phyloP scores from a whole-genome alignment of 208 protist species.

The Trypanosoma cruzi region DNA sequence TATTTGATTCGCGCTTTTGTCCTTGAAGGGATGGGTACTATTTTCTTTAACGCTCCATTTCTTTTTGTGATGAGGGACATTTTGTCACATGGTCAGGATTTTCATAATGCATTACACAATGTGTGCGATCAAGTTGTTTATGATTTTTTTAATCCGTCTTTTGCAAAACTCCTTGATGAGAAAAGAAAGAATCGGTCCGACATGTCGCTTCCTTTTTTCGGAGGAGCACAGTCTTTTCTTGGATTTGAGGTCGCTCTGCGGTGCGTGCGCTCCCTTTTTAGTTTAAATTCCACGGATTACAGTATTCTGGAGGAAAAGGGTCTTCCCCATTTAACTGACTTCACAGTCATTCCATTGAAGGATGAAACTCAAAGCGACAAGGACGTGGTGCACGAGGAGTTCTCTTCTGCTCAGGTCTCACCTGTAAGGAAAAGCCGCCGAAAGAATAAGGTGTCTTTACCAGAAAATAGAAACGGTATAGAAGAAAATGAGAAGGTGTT shows the following conservation, averaged over 20 bases:
- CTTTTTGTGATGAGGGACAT: slow-evolving; percentile 79
- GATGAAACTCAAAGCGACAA: slow-evolving; percentile 17
- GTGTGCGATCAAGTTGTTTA: slow-evolving; percentile 84
- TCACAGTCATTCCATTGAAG: slow-evolving; percentile 48
- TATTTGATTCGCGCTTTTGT: slow-evolving; percentile 75
- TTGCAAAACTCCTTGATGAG: slow-evolving; percentile 57
- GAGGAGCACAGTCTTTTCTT: slow-evolving; percentile 73
- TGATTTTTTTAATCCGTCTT: slow-evolving; percentile 85
- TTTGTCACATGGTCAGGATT: slow-evolving; percentile 62
- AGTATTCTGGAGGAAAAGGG: slow-evolving; percentile 79
- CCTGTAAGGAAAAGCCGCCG: slow-evolving; percentile 14
- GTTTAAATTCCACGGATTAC: slow-evolving; percentile 73
- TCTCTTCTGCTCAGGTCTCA: background rate
- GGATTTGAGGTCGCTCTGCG: slow-evolving; percentile 87
- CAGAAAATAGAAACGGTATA: slow-evolving; percentile 21
- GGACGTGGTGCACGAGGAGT: slow-evolving; percentile 3
- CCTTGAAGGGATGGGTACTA: slow-evolving; percentile 42
- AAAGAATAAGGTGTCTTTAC: slow-evolving; percentile 23
- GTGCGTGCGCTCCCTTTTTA: slow-evolving; percentile 82
- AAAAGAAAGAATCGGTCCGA: slow-evolving; percentile 30
- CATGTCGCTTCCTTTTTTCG: slow-evolving; percentile 39
- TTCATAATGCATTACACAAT: slow-evolving; percentile 65
- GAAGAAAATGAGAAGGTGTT: background rate
- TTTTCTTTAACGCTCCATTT: slow-evolving; percentile 82
- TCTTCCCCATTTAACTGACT: slow-evolving; percentile 59